These are phyloP conservation scores for Spironucleus salmonicida DNA, from an alignment of 208 protist genomes.

Conservation along the genomic window DNA sequence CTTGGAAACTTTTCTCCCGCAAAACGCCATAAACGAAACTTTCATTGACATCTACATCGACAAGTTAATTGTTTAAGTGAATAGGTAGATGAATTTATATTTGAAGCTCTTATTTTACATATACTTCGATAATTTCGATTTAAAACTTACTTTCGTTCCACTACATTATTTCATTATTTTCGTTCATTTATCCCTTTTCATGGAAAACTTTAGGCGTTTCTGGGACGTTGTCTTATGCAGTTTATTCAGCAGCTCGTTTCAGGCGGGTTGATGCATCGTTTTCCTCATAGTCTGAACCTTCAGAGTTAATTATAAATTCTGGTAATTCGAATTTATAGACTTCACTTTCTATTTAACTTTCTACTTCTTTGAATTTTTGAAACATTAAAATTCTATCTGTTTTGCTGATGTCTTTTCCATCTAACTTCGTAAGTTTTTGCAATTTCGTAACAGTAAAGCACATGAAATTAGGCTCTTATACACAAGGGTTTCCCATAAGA, in stretches of 20 bases:
- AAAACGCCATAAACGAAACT: not conserved
- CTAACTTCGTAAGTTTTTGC: not conserved
- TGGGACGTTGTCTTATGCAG: not conserved
- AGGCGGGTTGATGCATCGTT: not conserved
- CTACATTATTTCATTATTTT: not conserved
- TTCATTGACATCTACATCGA: conserved; percentile 1
- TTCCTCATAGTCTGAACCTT: conserved; percentile 19
- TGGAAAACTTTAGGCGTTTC: not conserved
- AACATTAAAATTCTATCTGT: not conserved
- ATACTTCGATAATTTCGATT: not conserved
- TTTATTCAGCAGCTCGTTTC: conserved; percentile 18
- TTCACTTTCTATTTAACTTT: not conserved
- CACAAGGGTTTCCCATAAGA: conserved; percentile 11
- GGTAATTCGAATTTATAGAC: not conserved
- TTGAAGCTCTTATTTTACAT: not conserved
- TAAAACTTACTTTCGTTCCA: conserved; percentile 1
- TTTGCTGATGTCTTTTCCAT: conserved; percentile 1
- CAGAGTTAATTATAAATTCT: not conserved
- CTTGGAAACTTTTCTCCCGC: not conserved
- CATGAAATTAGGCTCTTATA: not conserved
- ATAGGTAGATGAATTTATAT: not conserved
- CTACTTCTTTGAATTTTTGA: no score
- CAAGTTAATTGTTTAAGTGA: not conserved
- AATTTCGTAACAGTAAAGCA: not conserved
- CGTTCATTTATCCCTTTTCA: not conserved